These are phyloP conservation scores for Elymus sibiricus DNA, from an alignment of 176 grass and related monocot genomes.

Conservation along the genomic window DNA sequence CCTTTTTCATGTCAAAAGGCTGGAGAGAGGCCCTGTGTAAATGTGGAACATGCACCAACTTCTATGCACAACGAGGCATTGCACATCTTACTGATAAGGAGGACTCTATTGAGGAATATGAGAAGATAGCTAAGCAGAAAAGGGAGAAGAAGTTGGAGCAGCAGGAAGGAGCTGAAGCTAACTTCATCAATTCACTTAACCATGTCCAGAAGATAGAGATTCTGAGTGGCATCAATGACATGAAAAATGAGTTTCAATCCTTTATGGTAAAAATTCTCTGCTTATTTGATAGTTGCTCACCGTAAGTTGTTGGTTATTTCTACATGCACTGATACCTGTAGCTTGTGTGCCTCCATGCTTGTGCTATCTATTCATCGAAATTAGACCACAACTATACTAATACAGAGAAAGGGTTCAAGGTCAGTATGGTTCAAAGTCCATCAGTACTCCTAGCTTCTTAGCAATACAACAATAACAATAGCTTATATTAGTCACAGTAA, in stretches of 20 bases:
- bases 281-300: slow-evolving; percentile 1
- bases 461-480: not conserved
- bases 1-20: slow-evolving; percentile 77
- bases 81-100: slow-evolving; percentile 70
- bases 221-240: slow-evolving; percentile 81
- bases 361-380: not conserved
- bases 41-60: slow-evolving; percentile 58
- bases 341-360: not conserved
- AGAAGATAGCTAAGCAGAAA: slow-evolving; percentile 76
- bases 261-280: slow-evolving; percentile 71
- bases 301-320: not conserved
- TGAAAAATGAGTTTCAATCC: slow-evolving; percentile 84
- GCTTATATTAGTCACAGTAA: not conserved
- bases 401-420: not conserved
- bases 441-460: not conserved
- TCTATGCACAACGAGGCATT: slow-evolving; percentile 55
- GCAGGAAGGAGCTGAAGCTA: slow-evolving; percentile 82
- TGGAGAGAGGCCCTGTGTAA: slow-evolving; percentile 87
- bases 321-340: not conserved
- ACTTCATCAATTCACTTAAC: slow-evolving; percentile 74
- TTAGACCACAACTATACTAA: not conserved
- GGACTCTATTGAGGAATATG: slow-evolving; percentile 93
- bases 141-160: slow-evolving; percentile 90
- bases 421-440: not conserved
- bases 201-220: slow-evolving; percentile 99